Evolutionary conservation across 177 flowering plant genomes (phyloP), one percentile per base, ranked within the genome.

Genomic region (Tripterygium wilfordii): DNA sequence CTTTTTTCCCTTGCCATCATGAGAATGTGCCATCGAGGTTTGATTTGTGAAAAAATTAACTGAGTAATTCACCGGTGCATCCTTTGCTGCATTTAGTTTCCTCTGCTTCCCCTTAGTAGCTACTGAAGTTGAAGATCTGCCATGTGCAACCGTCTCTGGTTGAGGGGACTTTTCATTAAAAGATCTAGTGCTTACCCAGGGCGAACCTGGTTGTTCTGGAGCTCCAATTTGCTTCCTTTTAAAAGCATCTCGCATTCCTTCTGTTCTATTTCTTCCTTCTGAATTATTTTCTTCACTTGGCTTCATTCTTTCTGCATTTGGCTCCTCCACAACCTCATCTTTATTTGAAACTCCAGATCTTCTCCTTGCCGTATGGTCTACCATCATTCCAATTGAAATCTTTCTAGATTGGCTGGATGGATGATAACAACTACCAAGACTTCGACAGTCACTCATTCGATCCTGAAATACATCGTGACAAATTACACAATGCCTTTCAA

Each of bases 301-400:
- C 42, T 62, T 58, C 30, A 24, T 45, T 52, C 40, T 58, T 32
- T 42, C 73, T 39, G 48, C 35, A 39, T 39, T 54, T 21, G 53
- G 56, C 40, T 39, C 38, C 40, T 39, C 38, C 13, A 29, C 48
- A 45, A 37, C 39, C 29, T 51, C 58, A 51, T 43, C 60, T 35
- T 62, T 74, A 74, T 61, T 67, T 39, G 58, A 36, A 32, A 57
- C 37, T 52, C 45, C 68, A 20, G 56, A 24, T 48, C 42, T 51
- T 39, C 17, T 51, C 47, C 64, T 69, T 2, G 56, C 45, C 29
- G 41, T 35, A 8, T 69, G 69, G 27, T 73, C 81, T n/a, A 59
- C 73, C 62, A 76, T 53, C 48, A 85, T 42, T 42, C 95, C 95
- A 35, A 83, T 74, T 0, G 97, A 89, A 19, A 86, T 67, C 62